Base-by-base conservation (phyloP, 1,139 yeast genomes). In the Maudiozyma humilis region DNA sequence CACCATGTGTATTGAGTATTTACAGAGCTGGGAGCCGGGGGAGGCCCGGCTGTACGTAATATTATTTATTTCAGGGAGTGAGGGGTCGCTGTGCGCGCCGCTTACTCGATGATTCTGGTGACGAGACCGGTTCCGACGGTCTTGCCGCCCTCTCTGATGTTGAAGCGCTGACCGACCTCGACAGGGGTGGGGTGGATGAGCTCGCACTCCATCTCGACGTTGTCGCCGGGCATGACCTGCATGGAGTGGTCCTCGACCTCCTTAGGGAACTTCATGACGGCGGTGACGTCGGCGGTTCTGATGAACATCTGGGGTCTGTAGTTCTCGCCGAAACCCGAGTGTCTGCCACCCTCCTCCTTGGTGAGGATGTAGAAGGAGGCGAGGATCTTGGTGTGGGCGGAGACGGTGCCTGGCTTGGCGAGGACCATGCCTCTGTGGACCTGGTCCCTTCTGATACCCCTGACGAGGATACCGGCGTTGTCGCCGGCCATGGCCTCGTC, bases 301-400 rank as follows among this genome's bases (percentile, higher is more conserved):
- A 89, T 78, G 71, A 84, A 91, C 76, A 91, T 78, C 73, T 91
- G 98, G 53, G 99, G 98, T 75, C 95, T 86, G 80, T 88, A 91
- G 79, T 89, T 84, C 71, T 83, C 87, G 65, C 94, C 91, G 69
- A 91, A 93, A 54, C 96, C 93, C 54, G 96, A 84, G 75, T 87
- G 95, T 74, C 99, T 91, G 63, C 99, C 99, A 78, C 98, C 98
- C 75, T 91, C 99, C 67, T 91, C 98, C 70, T 87, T 83, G 64
- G 94, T 77, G 67, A 93, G 77, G 55, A 89, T 81, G 71, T 91
- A 91, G 65, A 91, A 72, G 44, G 98, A 89, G 51, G 96, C 93
- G 67, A 91, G 78, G 75, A 91, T 79, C 74, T 86, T 88, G 69
- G 83, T 81, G 80, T 89, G 95, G 50, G 98, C 85, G 70, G 86